Conservation (phyloP, 352 stramenopile genomes). For the Phytophthora fragariaefolia region DNA sequence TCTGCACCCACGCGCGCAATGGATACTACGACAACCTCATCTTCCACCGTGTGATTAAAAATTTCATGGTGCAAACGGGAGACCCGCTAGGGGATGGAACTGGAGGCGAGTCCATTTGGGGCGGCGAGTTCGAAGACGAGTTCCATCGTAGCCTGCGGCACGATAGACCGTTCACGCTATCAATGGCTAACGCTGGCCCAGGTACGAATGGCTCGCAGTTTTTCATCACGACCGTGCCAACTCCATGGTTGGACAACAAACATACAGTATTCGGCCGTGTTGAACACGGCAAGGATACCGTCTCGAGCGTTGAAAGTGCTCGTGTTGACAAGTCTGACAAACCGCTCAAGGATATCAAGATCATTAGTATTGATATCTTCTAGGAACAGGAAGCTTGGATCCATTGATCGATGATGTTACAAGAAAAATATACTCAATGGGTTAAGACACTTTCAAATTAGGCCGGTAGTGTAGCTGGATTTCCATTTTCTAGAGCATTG, state of each 20-base stretch:
- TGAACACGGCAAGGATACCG: constrained; percentile 95
- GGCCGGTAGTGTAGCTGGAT: constrained; percentile 9
- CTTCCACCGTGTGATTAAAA: constrained; percentile 99
- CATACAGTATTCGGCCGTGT: constrained; percentile 95
- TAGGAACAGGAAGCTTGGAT: constrained; percentile 39
- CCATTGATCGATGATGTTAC: constrained; percentile 10
- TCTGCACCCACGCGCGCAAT: constrained; percentile 95
- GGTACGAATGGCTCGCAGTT: constrained; percentile 93
- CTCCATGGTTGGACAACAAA: constrained; percentile 98
- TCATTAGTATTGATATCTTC: constrained; percentile 90
- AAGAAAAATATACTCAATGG: constrained; percentile 31
- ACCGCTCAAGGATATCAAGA: constrained; percentile 84
- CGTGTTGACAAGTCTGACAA: constrained; percentile 88
- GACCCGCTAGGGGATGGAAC: constrained; percentile 98
- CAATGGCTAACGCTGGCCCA: constrained; percentile 96
- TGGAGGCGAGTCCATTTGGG: constrained; percentile 99
- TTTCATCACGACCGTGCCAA: constrained; percentile 99
- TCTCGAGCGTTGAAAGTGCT: constrained; percentile 95
- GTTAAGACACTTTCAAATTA: constrained; percentile 9
- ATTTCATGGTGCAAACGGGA: constrained; percentile 98
- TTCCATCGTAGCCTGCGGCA: constrained; percentile 95
- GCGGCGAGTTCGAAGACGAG: constrained; percentile 99
- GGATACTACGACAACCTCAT: constrained; percentile 99
- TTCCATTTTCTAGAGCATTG: constrained; percentile 11
- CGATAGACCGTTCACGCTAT: constrained; percentile 98